A percentile compares a stretch with the other conserved stretches of the same genome.
Conservation (phyloP, 352 stramenopile genomes). For the Blastocystis sp. region DNA sequence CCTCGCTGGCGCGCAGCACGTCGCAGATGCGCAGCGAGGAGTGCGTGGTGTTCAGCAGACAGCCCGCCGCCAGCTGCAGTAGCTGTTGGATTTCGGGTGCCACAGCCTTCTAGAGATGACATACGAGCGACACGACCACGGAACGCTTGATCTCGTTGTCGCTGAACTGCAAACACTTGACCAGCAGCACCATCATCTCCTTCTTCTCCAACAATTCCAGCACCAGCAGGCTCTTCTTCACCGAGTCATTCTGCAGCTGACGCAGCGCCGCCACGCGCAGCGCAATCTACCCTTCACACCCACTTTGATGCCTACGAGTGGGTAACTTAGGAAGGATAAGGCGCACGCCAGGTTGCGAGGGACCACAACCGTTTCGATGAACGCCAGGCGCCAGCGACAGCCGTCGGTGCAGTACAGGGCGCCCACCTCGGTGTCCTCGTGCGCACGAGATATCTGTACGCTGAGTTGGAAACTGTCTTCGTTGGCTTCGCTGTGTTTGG, state of each 20-base stretch:
- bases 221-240: background rate
- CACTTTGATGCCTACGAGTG: background rate
- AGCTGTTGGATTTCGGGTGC: constrained; percentile 35
- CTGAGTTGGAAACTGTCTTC: background rate
- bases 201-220: background rate
- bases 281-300: background rate
- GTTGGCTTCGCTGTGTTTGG: background rate
- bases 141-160: background rate
- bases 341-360: background rate
- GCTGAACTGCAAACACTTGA: constrained; percentile 54
- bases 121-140: background rate
- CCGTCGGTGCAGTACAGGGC: background rate
- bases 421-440: background rate
- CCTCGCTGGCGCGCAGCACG: constrained; percentile 38
- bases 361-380: constrained; percentile 29
- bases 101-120: constrained; percentile 14
- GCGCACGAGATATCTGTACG: background rate
- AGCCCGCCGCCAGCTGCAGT: constrained; percentile 19
- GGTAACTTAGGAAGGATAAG: constrained; percentile 12
- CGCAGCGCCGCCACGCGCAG: constrained; percentile 30
- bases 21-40: background rate
- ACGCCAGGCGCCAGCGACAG: constrained; percentile 44
- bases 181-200: constrained; percentile 6
- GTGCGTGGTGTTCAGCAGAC: constrained; percentile 57
- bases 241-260: background rate